Evolutionary conservation across 805 yeast genomes (phyloP).

Genomic region (Tetrapisispora taiwanensis): DNA sequence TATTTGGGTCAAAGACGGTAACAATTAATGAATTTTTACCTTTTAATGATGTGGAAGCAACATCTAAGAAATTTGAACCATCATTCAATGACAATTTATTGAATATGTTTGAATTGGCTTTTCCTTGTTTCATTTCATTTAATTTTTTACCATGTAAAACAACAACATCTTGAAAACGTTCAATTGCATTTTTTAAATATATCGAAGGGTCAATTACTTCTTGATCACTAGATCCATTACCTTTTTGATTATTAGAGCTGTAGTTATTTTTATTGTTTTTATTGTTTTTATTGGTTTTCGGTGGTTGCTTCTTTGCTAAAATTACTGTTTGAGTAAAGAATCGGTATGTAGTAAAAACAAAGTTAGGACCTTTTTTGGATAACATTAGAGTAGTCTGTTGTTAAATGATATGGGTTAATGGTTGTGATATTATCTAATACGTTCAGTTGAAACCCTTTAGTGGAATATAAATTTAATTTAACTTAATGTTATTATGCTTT

Average conservation of each 20-base stretch:
- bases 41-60: constrained; percentile 63
- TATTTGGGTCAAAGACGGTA: constrained; percentile 80
- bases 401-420: too few species aligned
- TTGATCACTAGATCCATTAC: constrained; percentile 29
- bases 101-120: constrained; percentile 55
- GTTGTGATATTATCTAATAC: too few species aligned
- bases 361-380: not conserved
- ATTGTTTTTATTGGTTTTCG: too few species aligned
- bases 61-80: constrained; percentile 40
- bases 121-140: constrained; percentile 59
- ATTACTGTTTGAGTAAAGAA: constrained; percentile 3
- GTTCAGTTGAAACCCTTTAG: too few species aligned
- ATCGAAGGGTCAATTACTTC: constrained; percentile 6
- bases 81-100: constrained; percentile 47
- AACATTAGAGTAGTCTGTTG: too few species aligned
- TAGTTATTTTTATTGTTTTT: constrained; percentile 10
- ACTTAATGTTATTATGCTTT: too few species aligned
- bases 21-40: constrained; percentile 58
- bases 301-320: constrained; percentile 8
- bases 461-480: too few species aligned
- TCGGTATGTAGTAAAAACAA: constrained; percentile 2
- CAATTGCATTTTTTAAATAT: constrained; percentile 7
- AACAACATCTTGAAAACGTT: constrained; percentile 37
- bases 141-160: constrained; percentile 45
- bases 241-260: constrained; percentile 12